phyloP scores from a whole-genome alignment of 257 asterid species.

The Solanum ossicruentum region DNA sequence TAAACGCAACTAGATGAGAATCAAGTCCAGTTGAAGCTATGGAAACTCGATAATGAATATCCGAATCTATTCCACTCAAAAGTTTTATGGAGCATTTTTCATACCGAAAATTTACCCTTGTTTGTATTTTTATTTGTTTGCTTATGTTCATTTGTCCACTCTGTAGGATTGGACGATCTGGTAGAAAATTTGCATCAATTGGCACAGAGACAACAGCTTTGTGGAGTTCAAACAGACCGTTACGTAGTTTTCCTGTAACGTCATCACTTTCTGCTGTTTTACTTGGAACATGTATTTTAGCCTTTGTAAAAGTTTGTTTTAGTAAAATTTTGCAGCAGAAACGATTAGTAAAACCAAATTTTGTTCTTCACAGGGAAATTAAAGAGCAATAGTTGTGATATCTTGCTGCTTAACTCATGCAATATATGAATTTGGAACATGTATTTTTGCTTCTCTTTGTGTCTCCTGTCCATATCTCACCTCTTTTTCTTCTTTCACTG shows the following conservation, averaged over 20 bases:
- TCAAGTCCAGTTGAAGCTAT: not conserved
- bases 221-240: slow-evolving; percentile 16
- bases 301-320: slow-evolving; percentile 21
- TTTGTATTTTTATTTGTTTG: not conserved
- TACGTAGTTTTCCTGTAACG: slow-evolving; percentile 16
- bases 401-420: not conserved
- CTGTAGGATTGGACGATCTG: slow-evolving; percentile 48
- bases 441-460: not conserved
- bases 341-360: slow-evolving; percentile 5
- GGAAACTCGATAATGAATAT: not conserved
- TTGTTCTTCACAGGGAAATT: slow-evolving; percentile 13
- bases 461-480: not conserved
- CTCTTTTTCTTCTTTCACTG: too few relatives aligned
- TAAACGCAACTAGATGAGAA: not conserved
- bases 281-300: slow-evolving; percentile 17
- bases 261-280: slow-evolving; percentile 28
- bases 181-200: slow-evolving; percentile 74
- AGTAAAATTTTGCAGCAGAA: slow-evolving; percentile 9
- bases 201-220: slow-evolving; percentile 24
- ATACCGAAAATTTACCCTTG: not conserved
- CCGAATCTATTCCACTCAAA: not conserved
- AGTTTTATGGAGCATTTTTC: not conserved
- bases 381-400: slow-evolving; percentile 5
- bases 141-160: not conserved
- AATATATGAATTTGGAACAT: not conserved